Base-by-base conservation (phyloP, 2,329 filamentous ascomycete species). In the Penicillium sp. region DNA sequence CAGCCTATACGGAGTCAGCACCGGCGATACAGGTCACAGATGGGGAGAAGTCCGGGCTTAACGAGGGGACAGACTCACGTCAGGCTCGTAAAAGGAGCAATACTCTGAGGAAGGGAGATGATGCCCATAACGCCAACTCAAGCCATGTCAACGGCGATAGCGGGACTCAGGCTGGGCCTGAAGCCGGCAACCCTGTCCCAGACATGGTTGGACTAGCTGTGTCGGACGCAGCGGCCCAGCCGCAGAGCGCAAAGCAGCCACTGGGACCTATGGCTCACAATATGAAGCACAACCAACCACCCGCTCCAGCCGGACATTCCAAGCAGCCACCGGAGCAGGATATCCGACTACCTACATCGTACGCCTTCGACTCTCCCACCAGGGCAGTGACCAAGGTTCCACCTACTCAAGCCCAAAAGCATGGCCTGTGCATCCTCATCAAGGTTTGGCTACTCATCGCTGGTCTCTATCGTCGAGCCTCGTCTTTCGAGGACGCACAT, bases 371-470 rank as follows among this genome's bases (percentile, higher is more conserved):
- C 42, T 70, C 69, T 15, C 69, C 67, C 1, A 68, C 69, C 13
- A 57, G 67, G 60, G 55, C 71, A 55, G 43, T 76, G 26, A 75
- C 77, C 35, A 72, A 72, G 45, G 78, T 80, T 50, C 70, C 76
- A 2, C 66, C 70, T 19, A 54, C 73, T 7, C 75, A 79, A 53
- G 73, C 75, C 43, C 74, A 78, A 44, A 76, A 76, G 47, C 78
- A 81, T 50, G 77, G 75, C 15, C 70, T 80, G 10, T 74, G 74
- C 4, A 63, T 83, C 9, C 69, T 98, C 15, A 74, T 89, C 19
- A 85, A 84, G 57, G 83, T 96, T 28, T 98, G 93, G 93, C 75
- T 96, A 8, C 85, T 93, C 64, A 88, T 96, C 53, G 85, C 88
- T 2, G 85, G 85, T 0, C 83, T 97, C 56, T 98, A 97, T 64